Base-by-base conservation (phyloP, 2,329 filamentous ascomycete species). In the Claviceps sp. region DNA sequence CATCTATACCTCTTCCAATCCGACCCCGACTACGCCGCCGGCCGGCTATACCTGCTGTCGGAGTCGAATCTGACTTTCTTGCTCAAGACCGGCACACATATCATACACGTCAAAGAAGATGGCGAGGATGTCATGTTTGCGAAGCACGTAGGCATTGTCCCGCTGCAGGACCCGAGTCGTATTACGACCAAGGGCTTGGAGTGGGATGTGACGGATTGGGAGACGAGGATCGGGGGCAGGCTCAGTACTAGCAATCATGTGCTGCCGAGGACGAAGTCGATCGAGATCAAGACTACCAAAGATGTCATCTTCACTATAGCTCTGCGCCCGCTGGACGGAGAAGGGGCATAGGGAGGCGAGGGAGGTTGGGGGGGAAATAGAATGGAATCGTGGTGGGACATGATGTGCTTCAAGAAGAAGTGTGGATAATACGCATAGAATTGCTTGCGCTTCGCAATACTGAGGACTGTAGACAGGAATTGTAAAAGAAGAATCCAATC, bases 201-300 rank as follows among this genome's bases (percentile, higher is more conserved):
- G 64, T 98, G 93, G 93, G 89, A 98, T 67, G 87, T 98, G 1
- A 64, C 74, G 54, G 73, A 88, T 54, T 95, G 91, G 89, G 70
- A 77, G 57, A 95, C 86, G 1, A 74, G 78, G 60, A 85, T 93
- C 63, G 85, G 86, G 7, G 83, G 81, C 0, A 75, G 77, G 58
- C 62, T 91, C 54, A 90, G 86, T 64, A 91, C 87, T 53, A 93
- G 87, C 66, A 93, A 93, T 66, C 84, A 89, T 60, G 78, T 90
- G 26, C 59, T 76, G 54, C 76, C 76, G 0, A 71, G 72, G 47
- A 78, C 76, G 4, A 72, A 75, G 48, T 74, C 80, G 4, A 76
- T 89, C 22, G 74, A 79, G 57, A 70, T 91, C 38, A 68, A 77
- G 62, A 82, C 82, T 24, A 77, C 74, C 36, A 77, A 73, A 56